These are phyloP conservation scores for Pseudocercospora macadamiae DNA, from an alignment of 2,329 filamentous ascomycete genomes.

Conservation along the genomic window DNA sequence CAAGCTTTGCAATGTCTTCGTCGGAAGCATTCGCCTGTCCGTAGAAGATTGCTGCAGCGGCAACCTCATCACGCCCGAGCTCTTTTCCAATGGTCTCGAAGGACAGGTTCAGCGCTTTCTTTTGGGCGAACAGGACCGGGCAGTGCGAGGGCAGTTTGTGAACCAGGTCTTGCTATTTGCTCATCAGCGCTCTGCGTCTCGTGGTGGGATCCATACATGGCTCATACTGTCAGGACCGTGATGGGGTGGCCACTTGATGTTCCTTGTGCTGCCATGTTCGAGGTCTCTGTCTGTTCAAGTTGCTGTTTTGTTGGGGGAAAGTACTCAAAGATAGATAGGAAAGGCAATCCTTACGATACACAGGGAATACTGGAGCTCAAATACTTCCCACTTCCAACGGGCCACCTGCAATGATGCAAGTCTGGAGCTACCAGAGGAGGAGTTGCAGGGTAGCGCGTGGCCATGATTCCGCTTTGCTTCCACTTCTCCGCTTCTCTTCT, in stretches of 20 bases:
- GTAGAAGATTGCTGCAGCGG: slow-evolving; percentile 87
- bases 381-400: not conserved
- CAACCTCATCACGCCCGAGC: slow-evolving; percentile 79
- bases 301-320: no score
- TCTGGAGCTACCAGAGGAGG: slow-evolving; percentile 15
- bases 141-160: slow-evolving; percentile 72
- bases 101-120: slow-evolving; percentile 72
- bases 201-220: not conserved
- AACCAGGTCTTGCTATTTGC: slow-evolving; percentile 62
- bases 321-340: no score
- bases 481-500: not conserved
- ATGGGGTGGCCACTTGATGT: slow-evolving; percentile 29
- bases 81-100: slow-evolving; percentile 77
- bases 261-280: slow-evolving; percentile 23
- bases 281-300: not conserved
- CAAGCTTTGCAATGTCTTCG: slow-evolving; percentile 70
- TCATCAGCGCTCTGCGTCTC: not conserved
- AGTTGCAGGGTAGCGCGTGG: slow-evolving; percentile 16
- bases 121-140: slow-evolving; percentile 76
- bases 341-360: not conserved
- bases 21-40: slow-evolving; percentile 75
- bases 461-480: slow-evolving; percentile 10
- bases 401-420: slow-evolving; percentile 11
- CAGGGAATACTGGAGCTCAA: not conserved
- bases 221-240: slow-evolving; percentile 26